phyloP scores from a whole-genome alignment of 352 stramenopile species.

The Globisporangium recalcitrans region DNA sequence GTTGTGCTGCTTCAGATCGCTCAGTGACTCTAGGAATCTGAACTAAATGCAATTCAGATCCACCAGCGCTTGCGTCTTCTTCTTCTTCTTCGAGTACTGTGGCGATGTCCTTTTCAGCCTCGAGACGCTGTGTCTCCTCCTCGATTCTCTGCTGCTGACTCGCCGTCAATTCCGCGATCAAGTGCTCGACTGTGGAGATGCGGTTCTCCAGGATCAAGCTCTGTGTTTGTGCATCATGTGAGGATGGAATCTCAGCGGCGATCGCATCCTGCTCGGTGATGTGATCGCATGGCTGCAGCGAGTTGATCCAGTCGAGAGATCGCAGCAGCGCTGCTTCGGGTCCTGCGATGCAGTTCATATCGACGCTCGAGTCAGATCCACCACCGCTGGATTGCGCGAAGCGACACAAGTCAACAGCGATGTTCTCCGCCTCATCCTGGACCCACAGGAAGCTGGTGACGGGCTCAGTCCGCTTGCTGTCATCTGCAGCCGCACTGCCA shows the following conservation, averaged over 20 bases:
- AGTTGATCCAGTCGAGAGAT: constrained; percentile 40
- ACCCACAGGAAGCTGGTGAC: constrained; percentile 24
- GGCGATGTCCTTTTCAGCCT: neutral
- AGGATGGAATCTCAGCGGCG: neutral
- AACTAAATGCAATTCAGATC: neutral
- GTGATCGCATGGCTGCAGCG: constrained; percentile 22
- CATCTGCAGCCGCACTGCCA: too few relatives aligned
- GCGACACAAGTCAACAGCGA: constrained; percentile 38
- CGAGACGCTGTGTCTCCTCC: neutral
- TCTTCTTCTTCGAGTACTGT: neutral
- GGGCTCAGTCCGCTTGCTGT: neutral
- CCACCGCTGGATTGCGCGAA: constrained; percentile 17
- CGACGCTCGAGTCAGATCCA: neutral
- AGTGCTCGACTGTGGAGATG: constrained; percentile 10
- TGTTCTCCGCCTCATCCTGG: constrained; percentile 30
- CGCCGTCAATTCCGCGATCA: constrained; percentile 11
- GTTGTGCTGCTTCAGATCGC: neutral
- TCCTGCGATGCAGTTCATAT: constrained; percentile 15
- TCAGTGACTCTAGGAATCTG: neutral
- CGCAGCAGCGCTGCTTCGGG: constrained; percentile 19
- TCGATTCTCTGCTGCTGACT: neutral
- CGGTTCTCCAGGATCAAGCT: neutral
- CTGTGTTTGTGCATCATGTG: neutral
- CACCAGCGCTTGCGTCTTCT: neutral
- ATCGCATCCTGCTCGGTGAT: neutral